A percentile compares a stretch with the other conserved stretches of the same genome.
Evolutionary conservation across 2,329 filamentous ascomycete species (phyloP).

Genomic region (Fusarium continuum): DNA sequence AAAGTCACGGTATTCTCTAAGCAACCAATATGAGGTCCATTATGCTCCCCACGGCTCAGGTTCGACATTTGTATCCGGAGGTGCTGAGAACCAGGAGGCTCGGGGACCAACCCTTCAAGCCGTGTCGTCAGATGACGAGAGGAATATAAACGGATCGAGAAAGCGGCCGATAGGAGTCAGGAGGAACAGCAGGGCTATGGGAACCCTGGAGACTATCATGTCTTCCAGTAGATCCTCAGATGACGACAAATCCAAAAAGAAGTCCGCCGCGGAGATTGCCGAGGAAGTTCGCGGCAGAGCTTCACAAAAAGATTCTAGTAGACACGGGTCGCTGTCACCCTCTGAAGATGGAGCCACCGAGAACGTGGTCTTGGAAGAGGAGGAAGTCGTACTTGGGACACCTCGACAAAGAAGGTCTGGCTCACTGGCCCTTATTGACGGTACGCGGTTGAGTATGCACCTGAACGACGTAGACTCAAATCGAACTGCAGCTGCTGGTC

Average conservation of each 20-base stretch:
- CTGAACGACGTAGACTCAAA: slow-evolving; percentile 44
- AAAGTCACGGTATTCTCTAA: slow-evolving; percentile 69
- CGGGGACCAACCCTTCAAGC: slow-evolving; percentile 66
- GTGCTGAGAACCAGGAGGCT: slow-evolving; percentile 45
- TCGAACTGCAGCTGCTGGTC: slow-evolving; percentile 50
- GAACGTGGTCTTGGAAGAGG: slow-evolving; percentile 32
- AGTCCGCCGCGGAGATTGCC: slow-evolving; percentile 64
- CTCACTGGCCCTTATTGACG: slow-evolving; percentile 52
- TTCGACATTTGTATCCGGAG: slow-evolving; percentile 53
- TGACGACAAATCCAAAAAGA: slow-evolving; percentile 69
- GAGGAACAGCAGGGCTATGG: slow-evolving; percentile 64
- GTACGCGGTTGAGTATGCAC: slow-evolving; percentile 47
- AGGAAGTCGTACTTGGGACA: slow-evolving; percentile 29
- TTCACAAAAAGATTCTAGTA: slow-evolving; percentile 49
- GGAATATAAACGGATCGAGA: slow-evolving; percentile 49
- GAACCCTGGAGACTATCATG: slow-evolving; percentile 73
- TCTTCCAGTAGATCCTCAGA: slow-evolving; percentile 71
- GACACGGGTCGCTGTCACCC: slow-evolving; percentile 46
- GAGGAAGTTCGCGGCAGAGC: slow-evolving; percentile 63
- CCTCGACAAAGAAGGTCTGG: slow-evolving; percentile 43
- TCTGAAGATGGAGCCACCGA: slow-evolving; percentile 45
- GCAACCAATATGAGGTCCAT: slow-evolving; percentile 74
- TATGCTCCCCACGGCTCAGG: slow-evolving; percentile 70
- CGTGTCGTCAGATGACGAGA: slow-evolving; percentile 66
- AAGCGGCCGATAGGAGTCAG: slow-evolving; percentile 55